Evolutionary conservation across 164 flowering plant species (phyloP), one percentile per base, ranked within the genome.

Genomic region (Hamamelis virginiana): DNA sequence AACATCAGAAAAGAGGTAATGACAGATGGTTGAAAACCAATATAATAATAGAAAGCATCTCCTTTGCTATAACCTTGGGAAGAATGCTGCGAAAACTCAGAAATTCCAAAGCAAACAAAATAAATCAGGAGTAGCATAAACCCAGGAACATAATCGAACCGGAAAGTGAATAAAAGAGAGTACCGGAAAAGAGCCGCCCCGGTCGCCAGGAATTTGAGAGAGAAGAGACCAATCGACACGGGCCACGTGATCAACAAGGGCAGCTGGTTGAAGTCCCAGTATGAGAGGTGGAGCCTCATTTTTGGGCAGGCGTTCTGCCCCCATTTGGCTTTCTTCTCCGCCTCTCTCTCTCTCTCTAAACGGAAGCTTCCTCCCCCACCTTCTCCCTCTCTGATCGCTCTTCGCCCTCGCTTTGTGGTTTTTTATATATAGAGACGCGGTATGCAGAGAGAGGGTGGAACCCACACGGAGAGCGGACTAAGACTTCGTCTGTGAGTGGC

Each of bases 141-240:
- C n/a, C 41, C 4, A 26, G 19, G 41, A 55, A 38, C n/a, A 2
- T 50, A 61, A n/a, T 52, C 8, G 4, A 25, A 53, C 23, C n/a
- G 5, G 47, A 38, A 9, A 9, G 43, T 13, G 22, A 57, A 27
- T 15, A 16, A 25, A 47, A 27, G 6, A 0, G 43, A 2, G 14
- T 81, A 94, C 98, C 69, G 86, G 87, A 47, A 83, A 81, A 18
- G 98, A 94, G 73, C 98, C 98, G 33, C 97, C 97, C 47, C 80
- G 85, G 50, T 92, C 98, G 53, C 98, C 98, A 21, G 92, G 87
- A 66, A 92, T 85, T 73, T 75, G 86, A 72, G 85, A 75, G 62
- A 94, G 90, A 72, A 94, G 74, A 69, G 95, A 85, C 78, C 78
- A 82, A 81, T 92, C 97, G 33, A 94, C 91, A 66, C 84, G 87